Evolutionary conservation across 345 rosid genomes (phyloP).

Genomic region (Rhodamnia rubescens): DNA sequence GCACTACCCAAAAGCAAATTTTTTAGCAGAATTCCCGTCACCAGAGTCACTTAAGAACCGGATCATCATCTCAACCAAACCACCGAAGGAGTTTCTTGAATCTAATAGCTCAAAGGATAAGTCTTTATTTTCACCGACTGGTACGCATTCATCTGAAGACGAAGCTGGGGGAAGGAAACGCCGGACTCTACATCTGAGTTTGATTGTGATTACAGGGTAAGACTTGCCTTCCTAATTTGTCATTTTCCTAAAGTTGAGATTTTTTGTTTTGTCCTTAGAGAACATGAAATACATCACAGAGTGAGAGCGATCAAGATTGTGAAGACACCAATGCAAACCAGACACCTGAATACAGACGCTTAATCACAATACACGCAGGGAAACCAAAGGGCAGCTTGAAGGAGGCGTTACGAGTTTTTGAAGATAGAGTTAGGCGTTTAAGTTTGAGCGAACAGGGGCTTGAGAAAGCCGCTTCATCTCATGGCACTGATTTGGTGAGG

Average conservation of each 20-base stretch:
- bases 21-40: slow-evolving; percentile 67
- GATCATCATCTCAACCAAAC: slow-evolving; percentile 89
- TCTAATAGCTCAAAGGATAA: slow-evolving; percentile 19
- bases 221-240: background rate
- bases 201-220: slow-evolving; percentile 30
- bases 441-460: slow-evolving; percentile 70
- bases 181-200: background rate
- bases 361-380: slow-evolving; percentile 70
- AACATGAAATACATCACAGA: background rate
- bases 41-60: slow-evolving; percentile 61
- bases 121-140: slow-evolving; percentile 17
- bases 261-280: background rate
- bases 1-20: slow-evolving; percentile 50
- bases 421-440: slow-evolving; percentile 51
- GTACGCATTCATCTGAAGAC: slow-evolving; percentile 25
- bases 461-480: slow-evolving; percentile 39
- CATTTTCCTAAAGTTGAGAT: background rate
- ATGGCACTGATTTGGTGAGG: slow-evolving; percentile 54
- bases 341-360: slow-evolving; percentile 26
- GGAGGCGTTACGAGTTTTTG: slow-evolving; percentile 24
- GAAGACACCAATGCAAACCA: slow-evolving; percentile 26
- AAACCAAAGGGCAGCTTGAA: slow-evolving; percentile 44
- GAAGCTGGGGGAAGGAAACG: slow-evolving; percentile 17
- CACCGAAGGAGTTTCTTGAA: slow-evolving; percentile 80
- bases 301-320: slow-evolving; percentile 21